These are phyloP conservation scores for Rhodosporidiobolus odoratus DNA, from an alignment of 768 basidiomycete species.

Conservation along the genomic window DNA sequence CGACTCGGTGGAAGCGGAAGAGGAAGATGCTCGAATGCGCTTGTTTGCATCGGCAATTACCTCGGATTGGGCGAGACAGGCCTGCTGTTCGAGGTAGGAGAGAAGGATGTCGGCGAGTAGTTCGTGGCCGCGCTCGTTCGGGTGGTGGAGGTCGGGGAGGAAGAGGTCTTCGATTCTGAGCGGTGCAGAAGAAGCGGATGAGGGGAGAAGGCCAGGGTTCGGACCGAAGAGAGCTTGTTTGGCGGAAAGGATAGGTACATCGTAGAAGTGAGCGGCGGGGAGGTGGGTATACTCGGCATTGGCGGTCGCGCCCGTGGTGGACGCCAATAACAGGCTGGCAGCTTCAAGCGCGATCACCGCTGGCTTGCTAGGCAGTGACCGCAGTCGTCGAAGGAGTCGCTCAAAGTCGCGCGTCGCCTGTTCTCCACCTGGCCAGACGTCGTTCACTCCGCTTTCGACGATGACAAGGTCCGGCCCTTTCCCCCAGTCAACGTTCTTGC, in stretches of 20 bases:
- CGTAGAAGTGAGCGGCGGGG: constrained; percentile 88
- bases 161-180: constrained; percentile 74
- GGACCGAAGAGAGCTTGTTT: constrained; percentile 34
- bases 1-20: background rate
- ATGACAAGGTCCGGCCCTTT: constrained; percentile 87
- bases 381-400: constrained; percentile 48
- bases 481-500: constrained; percentile 76
- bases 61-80: constrained; percentile 55
- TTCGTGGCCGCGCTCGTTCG: constrained; percentile 69
- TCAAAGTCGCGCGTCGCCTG: constrained; percentile 52
- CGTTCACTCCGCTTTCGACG: constrained; percentile 84
- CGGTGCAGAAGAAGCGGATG: background rate
- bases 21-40: background rate
- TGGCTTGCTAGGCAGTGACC: constrained; percentile 71
- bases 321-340: constrained; percentile 77
- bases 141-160: constrained; percentile 61
- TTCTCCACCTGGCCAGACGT: constrained; percentile 62
- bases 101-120: constrained; percentile 78
- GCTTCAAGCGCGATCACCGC: constrained; percentile 76
- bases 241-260: constrained; percentile 71
- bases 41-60: constrained; percentile 1
- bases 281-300: constrained; percentile 85
- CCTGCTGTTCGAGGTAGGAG: constrained; percentile 79
- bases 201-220: constrained; percentile 7
- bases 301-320: constrained; percentile 73